Evolutionary conservation across 75 land plant species (phyloP), one percentile per base, ranked within the genome.

Genomic region (Azolla pinnata): DNA sequence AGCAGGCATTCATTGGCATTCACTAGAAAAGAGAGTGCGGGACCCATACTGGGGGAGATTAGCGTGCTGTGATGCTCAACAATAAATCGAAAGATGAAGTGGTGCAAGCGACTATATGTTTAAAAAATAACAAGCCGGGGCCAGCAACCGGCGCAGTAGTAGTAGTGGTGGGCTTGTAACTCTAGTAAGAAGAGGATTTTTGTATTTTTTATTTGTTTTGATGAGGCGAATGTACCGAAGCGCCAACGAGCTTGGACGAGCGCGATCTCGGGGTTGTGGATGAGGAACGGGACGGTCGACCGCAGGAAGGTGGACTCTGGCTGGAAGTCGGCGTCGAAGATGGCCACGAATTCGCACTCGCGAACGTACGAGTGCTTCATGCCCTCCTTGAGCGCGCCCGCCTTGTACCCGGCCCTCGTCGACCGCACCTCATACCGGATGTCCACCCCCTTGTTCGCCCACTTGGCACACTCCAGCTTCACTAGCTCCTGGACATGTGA

Each of bases 361-460:
- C 19, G n/a, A 0, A 71, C 69, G 31, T 71, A 71, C 19, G 49
- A 8, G 29, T 56, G 73, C 62, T 57, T 57, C 73, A 71, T 56
- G 18, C 73, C 73, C 21, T 71, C 72, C 69, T 49, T 42, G 27
- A 71, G 34, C 0, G 73, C 69, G 0, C 73, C 73, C 0, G 89
- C 80, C 60, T 85, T 85, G 82, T 85, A 85, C 7, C 89, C 89
- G 46, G 72, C 76, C 26, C 89, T 59, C 59, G 79, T 85, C 50
- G 55, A 69, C 33, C 87, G 60, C 14, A 77, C 65, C 28, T 85
- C 89, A 46, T 85, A 83, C 67, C 76, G 83, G 46, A 85, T 80
- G 72, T 85, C 74, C 40, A 83, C 60, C 12, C 89, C 89, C 73
- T 78, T 79, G 40, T 70, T 66, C 14, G 85, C 85, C 82, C 85